Percentiles rank a stretch among this genome's conserved stretches.
Conservation (phyloP, 768 basidiomycete genomes). For the Lactarius tabidus region DNA sequence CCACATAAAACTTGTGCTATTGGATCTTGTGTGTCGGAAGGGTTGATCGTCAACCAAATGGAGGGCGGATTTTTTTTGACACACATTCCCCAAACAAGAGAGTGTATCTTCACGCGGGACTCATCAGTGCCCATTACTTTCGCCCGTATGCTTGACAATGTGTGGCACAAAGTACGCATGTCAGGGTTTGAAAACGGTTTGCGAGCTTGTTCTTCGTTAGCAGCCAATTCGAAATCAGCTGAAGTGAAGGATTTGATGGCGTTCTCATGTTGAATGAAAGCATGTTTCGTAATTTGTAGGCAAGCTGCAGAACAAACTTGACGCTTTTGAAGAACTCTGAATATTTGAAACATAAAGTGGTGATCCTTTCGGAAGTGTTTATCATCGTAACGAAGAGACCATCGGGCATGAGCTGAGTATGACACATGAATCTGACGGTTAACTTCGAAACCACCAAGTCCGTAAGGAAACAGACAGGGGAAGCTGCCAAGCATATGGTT, state of each 20-base stretch:
- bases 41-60: background rate
- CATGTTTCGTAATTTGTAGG: background rate
- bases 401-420: background rate
- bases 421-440: background rate
- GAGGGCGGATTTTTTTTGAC: background rate
- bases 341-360: background rate
- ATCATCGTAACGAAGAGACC: background rate
- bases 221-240: too few relatives aligned
- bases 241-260: rapidly evolving
- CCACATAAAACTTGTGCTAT: background rate
- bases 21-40: background rate
- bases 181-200: background rate
- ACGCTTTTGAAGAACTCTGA: background rate
- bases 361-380: background rate
- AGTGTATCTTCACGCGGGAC: background rate
- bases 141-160: background rate
- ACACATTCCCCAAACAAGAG: background rate
- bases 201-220: too few relatives aligned
- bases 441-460: background rate
- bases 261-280: background rate
- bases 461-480: background rate
- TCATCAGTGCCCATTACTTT: background rate
- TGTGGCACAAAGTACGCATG: background rate
- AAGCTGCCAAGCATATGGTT: background rate
- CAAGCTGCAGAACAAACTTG: background rate